Evolutionary conservation across 176 grass and related monocot species (phyloP), one percentile per base, ranked within the genome.

Genomic region (Phoenix dactylifera): DNA sequence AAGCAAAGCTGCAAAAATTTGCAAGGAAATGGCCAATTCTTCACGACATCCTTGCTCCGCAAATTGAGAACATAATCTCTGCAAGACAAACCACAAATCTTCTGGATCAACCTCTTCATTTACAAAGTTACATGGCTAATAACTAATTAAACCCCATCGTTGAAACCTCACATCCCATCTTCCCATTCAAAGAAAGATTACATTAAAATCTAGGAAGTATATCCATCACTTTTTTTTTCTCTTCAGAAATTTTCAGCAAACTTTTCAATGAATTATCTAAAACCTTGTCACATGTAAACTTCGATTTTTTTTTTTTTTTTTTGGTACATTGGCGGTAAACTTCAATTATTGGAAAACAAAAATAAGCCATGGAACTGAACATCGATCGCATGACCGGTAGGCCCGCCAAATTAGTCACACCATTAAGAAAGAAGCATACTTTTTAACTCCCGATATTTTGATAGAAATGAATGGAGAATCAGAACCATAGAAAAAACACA

Each of bases 21-120:
- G 57, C 66, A 73, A 76, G 64, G 60, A 67, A 98, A 98, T 28
- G 93, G 93, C 93, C 93, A 98, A 51, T 56, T 85, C 63, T 24
- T 76, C 54, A 75, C 74, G 72, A 92, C 60, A 16, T 79, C 50
- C 59, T 89, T 98, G 67, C 79, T 85, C 78, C 93, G 77, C 49
- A 81, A 80, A 65, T 68, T 55, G 65, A 88, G 80, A 85, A 77
- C 81, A 89, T 88, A 88, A 68, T 98, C 75, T 76, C 93, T 98
- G 76, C 32, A 63, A 73, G 17, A 22, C 50, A 19, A 58, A 26
- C 24, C 35, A 25, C n/a, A 51, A 54, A 24, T 50, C 4, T 39
- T 28, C 50, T 16, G 49, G 6, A 26, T 25, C 7, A 57, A 15
- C n/a, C 35, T 57, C 5, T 22, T 17, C 15, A 29, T 24, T 44